phyloP scores from a whole-genome alignment of 495 filamentous ascomycete genomes.

The Hypoxylon subgilvum region DNA sequence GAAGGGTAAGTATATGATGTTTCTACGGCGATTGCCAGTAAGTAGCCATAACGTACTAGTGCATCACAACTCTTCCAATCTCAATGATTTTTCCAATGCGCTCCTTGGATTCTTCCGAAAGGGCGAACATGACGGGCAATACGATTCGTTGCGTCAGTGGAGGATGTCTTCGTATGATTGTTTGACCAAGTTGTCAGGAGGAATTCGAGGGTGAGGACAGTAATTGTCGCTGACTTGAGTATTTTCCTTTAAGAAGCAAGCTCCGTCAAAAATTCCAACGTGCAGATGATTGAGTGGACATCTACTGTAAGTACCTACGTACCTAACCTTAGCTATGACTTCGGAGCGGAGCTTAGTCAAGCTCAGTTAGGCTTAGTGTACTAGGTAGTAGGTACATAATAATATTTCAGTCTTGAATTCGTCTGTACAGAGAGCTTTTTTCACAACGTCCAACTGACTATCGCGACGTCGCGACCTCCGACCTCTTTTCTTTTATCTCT shows the following conservation, averaged over 20 bases:
- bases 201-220: no score
- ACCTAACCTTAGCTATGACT: no score
- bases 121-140: slow-evolving; percentile 70
- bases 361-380: no score
- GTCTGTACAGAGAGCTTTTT: no score
- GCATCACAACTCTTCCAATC: slow-evolving; percentile 90
- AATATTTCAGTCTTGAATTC: no score
- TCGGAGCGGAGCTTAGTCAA: no score
- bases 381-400: neutral
- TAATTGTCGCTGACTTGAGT: no score
- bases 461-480: neutral
- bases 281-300: no score
- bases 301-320: no score
- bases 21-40: neutral
- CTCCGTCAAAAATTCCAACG: slow-evolving; percentile 8
- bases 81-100: slow-evolving; percentile 95
- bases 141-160: neutral
- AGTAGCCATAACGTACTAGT: slow-evolving; percentile 72
- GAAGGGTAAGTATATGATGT: slow-evolving; percentile 1
- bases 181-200: no score
- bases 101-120: slow-evolving; percentile 99
- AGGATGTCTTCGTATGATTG: neutral
- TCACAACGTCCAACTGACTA: no score
- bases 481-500: neutral
- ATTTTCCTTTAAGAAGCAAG: neutral